Conservation (phyloP, 2,329 filamentous ascomycete species). For the Fusarium sacchari region DNA sequence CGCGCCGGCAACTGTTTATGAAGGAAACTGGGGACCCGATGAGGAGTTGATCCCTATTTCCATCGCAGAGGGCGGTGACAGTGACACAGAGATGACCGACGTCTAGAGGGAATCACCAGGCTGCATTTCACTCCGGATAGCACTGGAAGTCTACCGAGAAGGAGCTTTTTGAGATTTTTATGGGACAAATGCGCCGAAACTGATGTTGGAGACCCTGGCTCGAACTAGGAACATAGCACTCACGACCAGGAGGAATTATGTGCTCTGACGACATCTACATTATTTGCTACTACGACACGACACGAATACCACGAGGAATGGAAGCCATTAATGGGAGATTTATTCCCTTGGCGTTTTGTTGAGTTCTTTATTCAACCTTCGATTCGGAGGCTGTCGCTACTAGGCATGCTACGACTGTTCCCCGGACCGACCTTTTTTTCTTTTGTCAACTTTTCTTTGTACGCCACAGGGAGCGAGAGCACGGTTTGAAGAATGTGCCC, state of each 20-base stretch:
- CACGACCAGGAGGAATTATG: conserved; percentile 21
- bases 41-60: conserved; percentile 58
- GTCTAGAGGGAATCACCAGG: conserved; percentile 52
- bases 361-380: conserved; percentile 30
- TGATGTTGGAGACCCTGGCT: conserved; percentile 24
- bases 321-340: conserved; percentile 33
- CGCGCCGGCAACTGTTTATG: conserved; percentile 92
- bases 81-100: conserved; percentile 69
- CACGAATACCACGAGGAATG: conserved; percentile 45
- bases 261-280: conserved; percentile 32
- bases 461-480: conserved; percentile 2
- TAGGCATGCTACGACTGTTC: conserved; percentile 19
- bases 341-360: conserved; percentile 39
- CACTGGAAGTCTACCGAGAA: conserved; percentile 32
- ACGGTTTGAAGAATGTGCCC: conserved; percentile 10
- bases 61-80: conserved; percentile 46
- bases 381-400: conserved; percentile 19
- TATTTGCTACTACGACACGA: conserved; percentile 40
- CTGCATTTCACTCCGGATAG: conserved; percentile 49
- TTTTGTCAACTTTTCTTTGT: conserved; percentile 28
- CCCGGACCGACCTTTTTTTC: conserved; percentile 18
- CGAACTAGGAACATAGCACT: background rate
- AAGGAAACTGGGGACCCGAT: conserved; percentile 94
- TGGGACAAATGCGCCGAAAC: conserved; percentile 31
- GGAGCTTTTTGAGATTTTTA: conserved; percentile 36